Evolutionary conservation across 2,329 filamentous ascomycete species (phyloP).

Genomic region (Meredithiella fracta): DNA sequence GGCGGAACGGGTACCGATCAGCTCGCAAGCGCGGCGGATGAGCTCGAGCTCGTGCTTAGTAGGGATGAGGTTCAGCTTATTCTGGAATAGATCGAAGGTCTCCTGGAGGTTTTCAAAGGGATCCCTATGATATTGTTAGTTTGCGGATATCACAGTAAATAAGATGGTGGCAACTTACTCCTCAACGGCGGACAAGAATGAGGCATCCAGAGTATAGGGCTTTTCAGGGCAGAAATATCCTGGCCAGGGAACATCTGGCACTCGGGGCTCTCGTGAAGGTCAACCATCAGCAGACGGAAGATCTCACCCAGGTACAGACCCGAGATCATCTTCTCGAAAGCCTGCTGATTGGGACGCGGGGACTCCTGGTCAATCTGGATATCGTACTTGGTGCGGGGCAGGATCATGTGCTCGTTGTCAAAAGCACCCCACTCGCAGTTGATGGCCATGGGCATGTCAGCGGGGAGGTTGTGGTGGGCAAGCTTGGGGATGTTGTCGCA

Average conservation of each 20-base stretch:
- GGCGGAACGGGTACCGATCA: conserved; percentile 88
- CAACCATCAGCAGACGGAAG: conserved; percentile 73
- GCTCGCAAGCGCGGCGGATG: conserved; percentile 71
- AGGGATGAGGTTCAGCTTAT: conserved; percentile 54
- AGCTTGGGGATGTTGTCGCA: conserved; percentile 86
- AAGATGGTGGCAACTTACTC: conserved; percentile 36
- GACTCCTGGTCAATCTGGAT: conserved; percentile 78
- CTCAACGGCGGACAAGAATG: conserved; percentile 84
- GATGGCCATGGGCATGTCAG: conserved; percentile 77
- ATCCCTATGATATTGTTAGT: conserved; percentile 39
- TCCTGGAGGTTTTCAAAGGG: conserved; percentile 90
- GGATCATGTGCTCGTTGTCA: conserved; percentile 79
- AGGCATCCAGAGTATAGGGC: conserved; percentile 78
- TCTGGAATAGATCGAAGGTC: conserved; percentile 65
- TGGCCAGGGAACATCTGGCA: conserved; percentile 68
- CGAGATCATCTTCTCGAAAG: conserved; percentile 96
- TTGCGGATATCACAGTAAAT: neutral
- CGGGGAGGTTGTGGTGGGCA: conserved; percentile 72
- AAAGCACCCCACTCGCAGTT: conserved; percentile 98
- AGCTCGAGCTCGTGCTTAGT: conserved; percentile 73
- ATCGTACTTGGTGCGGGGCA: conserved; percentile 76
- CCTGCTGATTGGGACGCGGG: conserved; percentile 81
- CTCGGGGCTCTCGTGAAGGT: conserved; percentile 64
- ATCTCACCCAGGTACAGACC: conserved; percentile 90
- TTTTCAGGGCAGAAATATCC: conserved; percentile 67